Conservation (phyloP, 2,329 filamentous ascomycete genomes). For the Cordyceps javanica region DNA sequence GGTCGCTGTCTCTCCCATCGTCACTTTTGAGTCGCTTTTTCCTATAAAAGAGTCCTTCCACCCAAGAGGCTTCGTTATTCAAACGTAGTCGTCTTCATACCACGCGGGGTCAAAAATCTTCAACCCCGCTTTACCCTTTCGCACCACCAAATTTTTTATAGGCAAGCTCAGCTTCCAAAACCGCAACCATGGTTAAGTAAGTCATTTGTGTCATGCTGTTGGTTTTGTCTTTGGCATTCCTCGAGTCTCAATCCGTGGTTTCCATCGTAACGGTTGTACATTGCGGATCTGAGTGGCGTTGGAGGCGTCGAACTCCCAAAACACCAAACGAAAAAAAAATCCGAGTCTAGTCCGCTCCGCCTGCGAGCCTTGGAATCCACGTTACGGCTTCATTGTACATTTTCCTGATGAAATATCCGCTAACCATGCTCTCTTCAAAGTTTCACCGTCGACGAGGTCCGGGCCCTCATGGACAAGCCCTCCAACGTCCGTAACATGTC, state of each 20-base stretch:
- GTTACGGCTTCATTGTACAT: neutral
- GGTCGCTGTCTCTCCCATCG: conserved; percentile 33
- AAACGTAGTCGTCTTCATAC: conserved; percentile 9
- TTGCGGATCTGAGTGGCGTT: neutral
- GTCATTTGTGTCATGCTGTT: conserved; percentile 36
- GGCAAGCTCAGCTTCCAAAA: conserved; percentile 49
- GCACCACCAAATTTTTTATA: conserved; percentile 32
- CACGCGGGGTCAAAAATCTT: conserved; percentile 27
- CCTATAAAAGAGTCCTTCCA: conserved; percentile 7
- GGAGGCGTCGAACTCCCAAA: neutral
- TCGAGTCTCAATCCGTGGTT: neutral
- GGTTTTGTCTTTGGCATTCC: neutral
- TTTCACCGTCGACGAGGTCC: conserved; percentile 97
- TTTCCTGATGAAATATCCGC: neutral
- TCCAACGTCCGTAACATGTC: conserved; percentile 89
- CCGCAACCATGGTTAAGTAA: conserved; percentile 99
- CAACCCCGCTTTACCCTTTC: conserved; percentile 37
- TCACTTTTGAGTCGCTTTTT: conserved; percentile 25
- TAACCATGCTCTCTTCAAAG: conserved; percentile 39
- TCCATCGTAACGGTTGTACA: neutral
- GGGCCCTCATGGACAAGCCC: conserved; percentile 71
- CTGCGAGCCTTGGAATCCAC: neutral
- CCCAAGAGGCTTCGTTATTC: conserved; percentile 6
- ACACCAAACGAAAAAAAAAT: neutral
- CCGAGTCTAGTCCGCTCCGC: neutral